A percentile compares a stretch with the other conserved stretches of the same genome.
These are phyloP conservation scores for Hygrocybe punicea DNA, from an alignment of 768 basidiomycete species.

Conservation along the genomic window DNA sequence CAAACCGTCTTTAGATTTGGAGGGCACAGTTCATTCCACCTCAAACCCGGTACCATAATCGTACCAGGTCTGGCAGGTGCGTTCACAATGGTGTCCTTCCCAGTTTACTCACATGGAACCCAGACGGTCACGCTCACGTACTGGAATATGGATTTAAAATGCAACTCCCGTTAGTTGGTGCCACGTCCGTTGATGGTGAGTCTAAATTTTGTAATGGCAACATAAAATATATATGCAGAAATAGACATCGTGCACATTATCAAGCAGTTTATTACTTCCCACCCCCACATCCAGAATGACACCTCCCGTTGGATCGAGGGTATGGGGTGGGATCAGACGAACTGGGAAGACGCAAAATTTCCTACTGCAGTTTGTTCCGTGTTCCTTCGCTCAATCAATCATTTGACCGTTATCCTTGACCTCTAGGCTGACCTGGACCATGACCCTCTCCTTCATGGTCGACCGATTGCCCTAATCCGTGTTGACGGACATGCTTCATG, in stretches of 20 bases:
- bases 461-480: constrained; percentile 69
- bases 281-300: constrained; percentile 55
- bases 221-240: background rate
- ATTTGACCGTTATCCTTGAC: background rate
- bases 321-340: constrained; percentile 93
- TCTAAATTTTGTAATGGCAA: background rate
- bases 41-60: constrained; percentile 42
- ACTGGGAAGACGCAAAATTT: constrained; percentile 60
- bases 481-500: constrained; percentile 85
- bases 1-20: background rate
- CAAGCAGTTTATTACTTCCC: constrained; percentile 53
- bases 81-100: background rate
- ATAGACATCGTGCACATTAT: constrained; percentile 63
- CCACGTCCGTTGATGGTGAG: constrained; percentile 58
- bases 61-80: constrained; percentile 74
- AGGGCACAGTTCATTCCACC: constrained; percentile 9
- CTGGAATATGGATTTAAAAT: constrained; percentile 69
- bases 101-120: background rate
- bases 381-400: background rate
- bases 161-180: constrained; percentile 60
- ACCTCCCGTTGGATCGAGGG: constrained; percentile 71
- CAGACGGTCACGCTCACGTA: constrained; percentile 81
- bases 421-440: constrained; percentile 66
- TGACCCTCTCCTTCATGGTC: constrained; percentile 62
- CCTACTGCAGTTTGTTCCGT: constrained; percentile 60